phyloP scores from a whole-genome alignment of 2,329 filamentous ascomycete genomes.

The Sporothrix protearum region DNA sequence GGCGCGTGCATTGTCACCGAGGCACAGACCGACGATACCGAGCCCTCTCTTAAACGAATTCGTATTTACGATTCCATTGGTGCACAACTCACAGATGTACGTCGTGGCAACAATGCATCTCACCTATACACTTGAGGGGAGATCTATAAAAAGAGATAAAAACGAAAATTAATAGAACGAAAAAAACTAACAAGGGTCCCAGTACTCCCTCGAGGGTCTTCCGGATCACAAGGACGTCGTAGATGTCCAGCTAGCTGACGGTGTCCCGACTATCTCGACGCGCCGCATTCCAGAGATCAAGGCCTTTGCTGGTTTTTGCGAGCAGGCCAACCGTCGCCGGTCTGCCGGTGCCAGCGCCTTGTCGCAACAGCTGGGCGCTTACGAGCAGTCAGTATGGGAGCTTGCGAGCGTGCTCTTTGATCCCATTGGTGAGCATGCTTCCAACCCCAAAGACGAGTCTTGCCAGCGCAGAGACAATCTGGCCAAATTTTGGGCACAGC shows the following conservation, averaged over 20 bases:
- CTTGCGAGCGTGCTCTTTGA: conserved; percentile 86
- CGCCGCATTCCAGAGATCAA: conserved; percentile 45
- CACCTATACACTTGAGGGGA: background rate
- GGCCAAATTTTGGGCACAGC: conserved; percentile 61
- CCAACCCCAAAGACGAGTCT: conserved; percentile 40
- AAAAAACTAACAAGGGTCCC: conserved; percentile 18
- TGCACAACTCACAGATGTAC: conserved; percentile 8
- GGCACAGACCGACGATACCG: conserved; percentile 14
- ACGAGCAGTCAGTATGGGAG: conserved; percentile 79
- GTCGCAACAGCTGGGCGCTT: conserved; percentile 37
- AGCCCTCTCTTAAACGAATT: conserved; percentile 29
- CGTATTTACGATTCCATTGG: conserved; percentile 20
- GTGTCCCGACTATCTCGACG: conserved; percentile 58
- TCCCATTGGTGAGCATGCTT: conserved; percentile 46
- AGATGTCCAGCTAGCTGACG: conserved; percentile 51
- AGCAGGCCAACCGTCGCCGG: conserved; percentile 36
- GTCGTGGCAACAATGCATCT: background rate
- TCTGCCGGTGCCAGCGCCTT: conserved; percentile 37
- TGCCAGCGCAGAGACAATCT: conserved; percentile 59
- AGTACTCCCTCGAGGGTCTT: conserved; percentile 37
- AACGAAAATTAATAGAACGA: background rate
- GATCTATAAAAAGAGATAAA: background rate
- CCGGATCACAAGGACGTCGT: conserved; percentile 53
- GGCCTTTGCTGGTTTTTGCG: conserved; percentile 43
- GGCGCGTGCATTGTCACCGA: conserved; percentile 53